Percentiles rank a stretch among this genome's conserved stretches.
Conservation (phyloP, 495 filamentous ascomycete species). For the Neohortaea acidophila region DNA sequence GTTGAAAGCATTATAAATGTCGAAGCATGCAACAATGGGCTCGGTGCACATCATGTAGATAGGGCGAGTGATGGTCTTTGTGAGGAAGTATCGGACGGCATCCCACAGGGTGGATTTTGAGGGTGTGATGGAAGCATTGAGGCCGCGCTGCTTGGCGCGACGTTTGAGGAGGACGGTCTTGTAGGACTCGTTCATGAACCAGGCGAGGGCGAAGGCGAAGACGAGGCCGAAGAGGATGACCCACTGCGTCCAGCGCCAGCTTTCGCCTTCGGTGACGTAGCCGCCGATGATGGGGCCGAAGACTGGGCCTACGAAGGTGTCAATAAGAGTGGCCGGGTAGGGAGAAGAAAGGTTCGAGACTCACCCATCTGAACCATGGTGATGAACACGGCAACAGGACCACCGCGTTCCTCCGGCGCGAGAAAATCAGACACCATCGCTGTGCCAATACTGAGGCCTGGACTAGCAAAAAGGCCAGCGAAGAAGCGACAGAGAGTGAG, state of each 20-base stretch:
- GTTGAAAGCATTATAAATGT: conserved; percentile 23
- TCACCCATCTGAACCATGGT: conserved; percentile 1
- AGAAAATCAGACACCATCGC: conserved; percentile 6
- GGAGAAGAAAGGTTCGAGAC: neutral
- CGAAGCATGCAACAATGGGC: conserved; percentile 25
- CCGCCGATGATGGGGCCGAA: conserved; percentile 10
- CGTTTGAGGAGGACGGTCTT: conserved; percentile 25
- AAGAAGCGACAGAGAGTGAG: conserved; percentile 12
- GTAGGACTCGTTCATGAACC: conserved; percentile 30
- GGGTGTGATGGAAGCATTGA: neutral
- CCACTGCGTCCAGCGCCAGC: conserved; percentile 17
- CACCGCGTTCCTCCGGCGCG: conserved; percentile 1
- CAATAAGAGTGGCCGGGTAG: neutral
- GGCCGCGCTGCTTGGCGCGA: conserved; percentile 21
- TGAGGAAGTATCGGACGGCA: conserved; percentile 2
- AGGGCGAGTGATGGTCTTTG: conserved; percentile 2
- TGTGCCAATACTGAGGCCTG: conserved; percentile 5
- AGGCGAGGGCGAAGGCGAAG: conserved; percentile 21
- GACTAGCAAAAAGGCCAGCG: conserved; percentile 12
- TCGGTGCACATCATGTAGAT: conserved; percentile 27
- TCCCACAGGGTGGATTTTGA: neutral
- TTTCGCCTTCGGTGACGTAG: conserved; percentile 9
- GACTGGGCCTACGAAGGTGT: neutral
- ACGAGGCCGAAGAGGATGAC: conserved; percentile 6
- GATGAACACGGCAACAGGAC: conserved; percentile 6